phyloP scores from a whole-genome alignment of 257 asterid genomes.

The Nicotiana paniculata region DNA sequence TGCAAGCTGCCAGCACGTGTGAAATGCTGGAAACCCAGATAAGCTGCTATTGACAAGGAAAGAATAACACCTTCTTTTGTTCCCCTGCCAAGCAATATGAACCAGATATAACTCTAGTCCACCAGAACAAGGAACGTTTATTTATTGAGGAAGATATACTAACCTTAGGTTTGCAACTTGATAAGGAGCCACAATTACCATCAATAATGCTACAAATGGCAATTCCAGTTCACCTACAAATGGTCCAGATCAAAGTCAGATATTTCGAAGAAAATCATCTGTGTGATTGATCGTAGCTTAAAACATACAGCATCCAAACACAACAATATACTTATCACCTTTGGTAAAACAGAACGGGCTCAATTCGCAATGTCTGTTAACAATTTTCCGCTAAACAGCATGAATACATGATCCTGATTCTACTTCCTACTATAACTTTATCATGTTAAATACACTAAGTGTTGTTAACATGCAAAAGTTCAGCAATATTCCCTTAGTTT shows the following conservation, averaged over 20 bases:
- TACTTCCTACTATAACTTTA: background rate
- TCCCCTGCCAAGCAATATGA: constrained; percentile 53
- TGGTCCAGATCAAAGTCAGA: constrained; percentile 1
- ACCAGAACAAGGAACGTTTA: background rate
- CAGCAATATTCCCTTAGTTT: background rate
- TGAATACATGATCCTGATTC: constrained; percentile 1
- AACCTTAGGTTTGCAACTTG: constrained; percentile 73
- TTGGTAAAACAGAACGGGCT: background rate
- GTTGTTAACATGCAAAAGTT: background rate
- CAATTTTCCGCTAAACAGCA: background rate
- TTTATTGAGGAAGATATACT: constrained; percentile 15
- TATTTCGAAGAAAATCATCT: constrained; percentile 2
- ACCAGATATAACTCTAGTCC: constrained; percentile 13
- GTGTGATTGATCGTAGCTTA: background rate
- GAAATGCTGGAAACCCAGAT: constrained; percentile 87
- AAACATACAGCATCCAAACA: background rate
- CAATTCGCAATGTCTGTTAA: background rate
- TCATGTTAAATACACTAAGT: background rate
- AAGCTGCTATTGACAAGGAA: constrained; percentile 65
- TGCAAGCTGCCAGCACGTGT: constrained; percentile 60
- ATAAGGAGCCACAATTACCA: constrained; percentile 69
- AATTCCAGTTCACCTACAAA: constrained; percentile 75
- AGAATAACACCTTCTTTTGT: constrained; percentile 70
- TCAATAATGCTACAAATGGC: constrained; percentile 56
- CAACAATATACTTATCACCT: background rate